These are phyloP conservation scores for Citrus mangshanensis DNA, from an alignment of 345 rosid genomes.

Conservation along the genomic window DNA sequence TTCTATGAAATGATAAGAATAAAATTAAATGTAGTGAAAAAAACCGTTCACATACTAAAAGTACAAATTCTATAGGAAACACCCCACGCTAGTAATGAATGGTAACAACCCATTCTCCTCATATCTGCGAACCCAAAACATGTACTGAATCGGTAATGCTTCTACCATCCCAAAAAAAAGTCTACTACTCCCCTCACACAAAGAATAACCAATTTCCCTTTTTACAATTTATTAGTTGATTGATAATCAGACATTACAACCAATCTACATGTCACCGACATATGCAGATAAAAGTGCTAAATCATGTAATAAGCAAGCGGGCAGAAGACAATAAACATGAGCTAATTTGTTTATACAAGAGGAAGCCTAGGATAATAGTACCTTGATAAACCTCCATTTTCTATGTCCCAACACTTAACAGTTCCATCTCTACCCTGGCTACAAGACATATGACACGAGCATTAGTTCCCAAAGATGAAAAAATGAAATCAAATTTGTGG, in stretches of 20 bases:
- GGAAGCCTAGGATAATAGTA: slow-evolving; percentile 10
- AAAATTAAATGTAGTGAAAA: too few species aligned
- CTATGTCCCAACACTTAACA: slow-evolving; percentile 86
- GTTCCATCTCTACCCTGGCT: slow-evolving; percentile 98
- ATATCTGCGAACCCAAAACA: background rate
- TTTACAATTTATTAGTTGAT: background rate
- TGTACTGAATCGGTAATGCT: background rate
- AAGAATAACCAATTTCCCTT: background rate
- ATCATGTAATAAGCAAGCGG: too few species aligned
- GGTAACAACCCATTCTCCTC: background rate
- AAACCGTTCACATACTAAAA: too few species aligned
- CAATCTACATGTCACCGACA: background rate
- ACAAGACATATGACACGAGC: background rate
- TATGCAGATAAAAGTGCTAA: background rate
- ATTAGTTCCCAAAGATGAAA: background rate
- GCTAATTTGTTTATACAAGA: background rate
- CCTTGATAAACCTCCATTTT: slow-evolving; percentile 84
- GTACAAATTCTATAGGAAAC: background rate
- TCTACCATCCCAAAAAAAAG: background rate
- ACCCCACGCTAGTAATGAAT: background rate
- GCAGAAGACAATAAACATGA: background rate
- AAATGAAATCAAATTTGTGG: background rate
- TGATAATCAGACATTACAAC: background rate
- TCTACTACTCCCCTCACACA: background rate
- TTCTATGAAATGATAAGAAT: background rate